Percentiles rank a stretch among this genome's conserved stretches.
These are phyloP conservation scores for Kandelia obovata DNA, from an alignment of 345 rosid genomes.

Conservation along the genomic window DNA sequence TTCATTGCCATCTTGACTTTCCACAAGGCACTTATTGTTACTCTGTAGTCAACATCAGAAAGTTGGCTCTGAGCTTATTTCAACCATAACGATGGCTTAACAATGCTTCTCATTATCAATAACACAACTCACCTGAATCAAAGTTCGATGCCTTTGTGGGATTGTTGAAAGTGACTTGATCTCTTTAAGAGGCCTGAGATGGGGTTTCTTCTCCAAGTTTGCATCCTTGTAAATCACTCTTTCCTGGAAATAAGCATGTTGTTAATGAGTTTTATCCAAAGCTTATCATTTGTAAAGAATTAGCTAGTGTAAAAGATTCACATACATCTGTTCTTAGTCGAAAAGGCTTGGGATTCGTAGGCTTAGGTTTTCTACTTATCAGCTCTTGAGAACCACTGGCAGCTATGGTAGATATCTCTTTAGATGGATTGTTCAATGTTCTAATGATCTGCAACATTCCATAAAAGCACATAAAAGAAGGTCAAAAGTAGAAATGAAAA, in stretches of 20 bases:
- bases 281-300: not conserved
- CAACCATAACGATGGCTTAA: not conserved
- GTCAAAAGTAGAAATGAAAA: constrained; percentile 20
- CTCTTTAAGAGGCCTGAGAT: constrained; percentile 39
- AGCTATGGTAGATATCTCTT: constrained; percentile 31
- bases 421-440: constrained; percentile 34
- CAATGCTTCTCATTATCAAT: not conserved
- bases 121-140: constrained; percentile 39
- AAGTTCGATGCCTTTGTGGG: constrained; percentile 26
- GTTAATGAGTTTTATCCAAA: constrained; percentile 9
- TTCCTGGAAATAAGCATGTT: constrained; percentile 41
- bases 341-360: constrained; percentile 91
- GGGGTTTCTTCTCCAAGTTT: constrained; percentile 60
- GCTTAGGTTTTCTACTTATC: constrained; percentile 61
- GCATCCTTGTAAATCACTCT: constrained; percentile 75
- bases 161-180: constrained; percentile 18
- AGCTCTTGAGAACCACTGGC: constrained; percentile 27
- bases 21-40: constrained; percentile 23
- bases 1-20: constrained; percentile 13
- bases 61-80: constrained; percentile 8
- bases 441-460: constrained; percentile 37
- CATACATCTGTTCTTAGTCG: constrained; percentile 90
- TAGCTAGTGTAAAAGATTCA: constrained; percentile 1
- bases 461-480: not conserved
- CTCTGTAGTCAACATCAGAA: constrained; percentile 25